Evolutionary conservation across 2,329 filamentous ascomycete species (phyloP), one percentile per base, ranked within the genome.

Genomic region (Trichophyton equinum): DNA sequence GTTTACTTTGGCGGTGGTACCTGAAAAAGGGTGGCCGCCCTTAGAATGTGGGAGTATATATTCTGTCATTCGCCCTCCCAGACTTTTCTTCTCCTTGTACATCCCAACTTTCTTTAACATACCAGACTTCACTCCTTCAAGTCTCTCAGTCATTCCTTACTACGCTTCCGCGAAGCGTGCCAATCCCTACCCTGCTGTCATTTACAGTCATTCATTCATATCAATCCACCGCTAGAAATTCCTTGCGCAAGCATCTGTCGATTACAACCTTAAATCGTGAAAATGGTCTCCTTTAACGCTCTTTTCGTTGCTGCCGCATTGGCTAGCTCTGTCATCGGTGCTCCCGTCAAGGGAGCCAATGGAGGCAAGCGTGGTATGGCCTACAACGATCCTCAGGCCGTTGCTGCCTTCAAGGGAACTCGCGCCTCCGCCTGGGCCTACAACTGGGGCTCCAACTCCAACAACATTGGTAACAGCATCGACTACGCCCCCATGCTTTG

Each of bases 401-500:
- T 74, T 9, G n/a, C 65, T 27, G 59, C 70, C 13, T 73, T 78
- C 58, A 58, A 65, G 58, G 64, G 62, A 55, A 66, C 63, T 55
- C 67, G 65, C 27, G 49, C 63, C 22, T 67, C 75, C 58, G 69
- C 69, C 46, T 79, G 77, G 77, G 73, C 73, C 40, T 78, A 78
- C 69, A 75, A 78, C 68, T 79, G 77, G 77, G 75, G 68, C 53
- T 62, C 67, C 53, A 62, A 63, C 22, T 47, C 68, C 25, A 65
- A 62, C 33, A 75, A 75, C 18, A 55, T 40, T 4, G 63, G 74
- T 4, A 68, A 63, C 3, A 68, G 69, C 27, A 67, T 75, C 58
- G 75, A 78, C 59, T 79, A 69, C 64, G 72, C 78, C 8, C 76
- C 77, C 33, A 76, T 77, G 73, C 72, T 78, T 62, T 78, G 76